phyloP scores from a whole-genome alignment of 192 early-diverging fungal genomes.

The Coemansia sp. region DNA sequence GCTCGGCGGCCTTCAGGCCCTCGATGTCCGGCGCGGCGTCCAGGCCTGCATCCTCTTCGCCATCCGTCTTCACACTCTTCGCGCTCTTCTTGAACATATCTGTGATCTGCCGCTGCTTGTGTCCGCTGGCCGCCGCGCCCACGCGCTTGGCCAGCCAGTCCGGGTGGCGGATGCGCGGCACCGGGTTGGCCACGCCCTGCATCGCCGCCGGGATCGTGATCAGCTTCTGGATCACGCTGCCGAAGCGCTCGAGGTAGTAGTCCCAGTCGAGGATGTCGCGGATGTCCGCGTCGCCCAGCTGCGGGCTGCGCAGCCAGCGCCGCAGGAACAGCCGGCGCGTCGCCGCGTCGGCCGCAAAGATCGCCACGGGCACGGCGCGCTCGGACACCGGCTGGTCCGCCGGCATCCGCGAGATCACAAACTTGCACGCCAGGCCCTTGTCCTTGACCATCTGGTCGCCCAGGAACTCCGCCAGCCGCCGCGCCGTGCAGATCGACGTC shows the following conservation, averaged over 20 bases:
- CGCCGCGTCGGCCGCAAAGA: conserved; percentile 80
- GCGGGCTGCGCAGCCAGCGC: conserved; percentile 86
- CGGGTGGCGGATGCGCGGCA: conserved; percentile 87
- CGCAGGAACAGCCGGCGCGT: conserved; percentile 77
- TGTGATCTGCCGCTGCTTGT: conserved; percentile 78
- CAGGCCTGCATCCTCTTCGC: conserved; percentile 16
- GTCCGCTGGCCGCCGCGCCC: conserved; percentile 67
- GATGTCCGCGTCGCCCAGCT: conserved; percentile 77
- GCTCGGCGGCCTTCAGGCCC: conserved; percentile 15
- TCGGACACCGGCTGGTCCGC: conserved; percentile 81
- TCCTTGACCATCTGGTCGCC: conserved; percentile 98
- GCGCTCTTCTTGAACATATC: conserved; percentile 68
- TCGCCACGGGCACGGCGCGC: conserved; percentile 90
- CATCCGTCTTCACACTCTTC: too few species aligned
- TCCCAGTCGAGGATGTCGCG: conserved; percentile 92
- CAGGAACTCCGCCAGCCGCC: conserved; percentile 91
- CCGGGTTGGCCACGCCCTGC: conserved; percentile 91
- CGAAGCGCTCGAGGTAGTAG: conserved; percentile 96
- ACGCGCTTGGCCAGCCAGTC: conserved; percentile 91
- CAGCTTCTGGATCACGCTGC: conserved; percentile 90
- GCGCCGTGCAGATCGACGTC: conserved; percentile 92
- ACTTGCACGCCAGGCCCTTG: conserved; percentile 92
- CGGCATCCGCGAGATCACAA: conserved; percentile 87
- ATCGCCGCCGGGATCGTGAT: conserved; percentile 98
- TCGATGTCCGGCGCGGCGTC: conserved; percentile 2